These are phyloP conservation scores for Solanum bulbocastanum DNA, from an alignment of 257 asterid genomes.

Conservation along the genomic window DNA sequence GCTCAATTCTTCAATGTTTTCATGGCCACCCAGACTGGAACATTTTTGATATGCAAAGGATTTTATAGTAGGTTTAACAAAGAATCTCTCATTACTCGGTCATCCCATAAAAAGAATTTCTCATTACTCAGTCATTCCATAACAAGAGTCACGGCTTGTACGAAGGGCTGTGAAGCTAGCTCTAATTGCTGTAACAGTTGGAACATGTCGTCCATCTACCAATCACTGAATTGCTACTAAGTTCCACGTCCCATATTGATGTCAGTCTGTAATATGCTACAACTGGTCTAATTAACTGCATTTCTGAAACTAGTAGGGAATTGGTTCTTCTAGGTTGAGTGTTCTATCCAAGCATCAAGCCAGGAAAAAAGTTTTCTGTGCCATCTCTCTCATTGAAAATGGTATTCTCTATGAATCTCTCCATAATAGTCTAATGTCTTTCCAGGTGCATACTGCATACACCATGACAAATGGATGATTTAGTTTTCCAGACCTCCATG, in stretches of 20 bases:
- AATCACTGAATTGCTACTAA: background rate
- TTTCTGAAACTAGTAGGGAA: background rate
- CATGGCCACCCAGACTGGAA: background rate
- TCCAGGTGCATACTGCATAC: background rate
- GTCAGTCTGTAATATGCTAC: background rate
- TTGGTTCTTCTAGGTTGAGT: background rate
- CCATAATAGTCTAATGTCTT: background rate
- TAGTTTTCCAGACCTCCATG: background rate
- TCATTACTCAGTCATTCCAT: background rate
- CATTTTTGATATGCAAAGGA: background rate
- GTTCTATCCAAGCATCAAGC: background rate
- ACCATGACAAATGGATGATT: background rate
- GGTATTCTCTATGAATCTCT: background rate
- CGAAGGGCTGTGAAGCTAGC: background rate
- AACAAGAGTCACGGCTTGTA: background rate
- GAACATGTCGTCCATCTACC: background rate
- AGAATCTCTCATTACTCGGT: background rate
- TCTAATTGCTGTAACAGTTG: background rate
- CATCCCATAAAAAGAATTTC: background rate
- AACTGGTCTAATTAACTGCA: background rate
- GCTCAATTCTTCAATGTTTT: background rate
- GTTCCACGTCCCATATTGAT: background rate
- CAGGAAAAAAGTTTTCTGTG: background rate
- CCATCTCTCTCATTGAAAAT: background rate
- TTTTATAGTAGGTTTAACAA: background rate